These are phyloP conservation scores for Dipteronia sinensis DNA, from an alignment of 345 rosid genomes.

Conservation along the genomic window DNA sequence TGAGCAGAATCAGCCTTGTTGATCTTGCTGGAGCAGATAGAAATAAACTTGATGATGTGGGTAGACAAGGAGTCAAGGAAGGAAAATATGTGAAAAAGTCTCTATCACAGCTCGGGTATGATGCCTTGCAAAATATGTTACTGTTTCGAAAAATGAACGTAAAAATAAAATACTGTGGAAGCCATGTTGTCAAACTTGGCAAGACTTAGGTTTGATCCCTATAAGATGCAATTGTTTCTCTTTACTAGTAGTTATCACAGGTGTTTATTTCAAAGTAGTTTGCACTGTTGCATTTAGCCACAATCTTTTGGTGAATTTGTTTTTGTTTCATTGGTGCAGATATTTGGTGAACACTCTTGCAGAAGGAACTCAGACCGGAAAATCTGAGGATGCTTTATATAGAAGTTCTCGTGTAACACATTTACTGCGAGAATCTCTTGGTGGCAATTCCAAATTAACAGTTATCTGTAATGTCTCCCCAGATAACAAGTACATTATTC, in stretches of 20 bases:
- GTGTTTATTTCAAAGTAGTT: neutral
- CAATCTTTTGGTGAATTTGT: conserved; percentile 10
- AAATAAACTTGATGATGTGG: conserved; percentile 63
- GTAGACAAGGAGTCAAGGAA: conserved; percentile 64
- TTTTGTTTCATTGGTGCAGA: conserved; percentile 50
- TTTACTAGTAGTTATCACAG: neutral
- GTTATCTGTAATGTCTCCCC: conserved; percentile 78
- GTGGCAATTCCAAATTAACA: conserved; percentile 93
- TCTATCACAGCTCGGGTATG: conserved; percentile 87
- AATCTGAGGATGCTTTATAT: conserved; percentile 48
- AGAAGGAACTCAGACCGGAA: conserved; percentile 45
- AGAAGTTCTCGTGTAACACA: conserved; percentile 73
- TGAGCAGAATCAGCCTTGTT: conserved; percentile 85
- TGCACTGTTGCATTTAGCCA: neutral
- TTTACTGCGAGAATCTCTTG: conserved; percentile 83
- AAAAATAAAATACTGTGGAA: neutral
- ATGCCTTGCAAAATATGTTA: neutral
- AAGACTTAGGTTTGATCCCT: neutral
- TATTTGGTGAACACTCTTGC: conserved; percentile 64
- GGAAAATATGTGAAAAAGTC: conserved; percentile 81
- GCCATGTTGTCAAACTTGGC: neutral
- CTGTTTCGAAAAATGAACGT: neutral
- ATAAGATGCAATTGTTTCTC: neutral
- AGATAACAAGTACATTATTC: conserved; percentile 53
- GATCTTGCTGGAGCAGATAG: conserved; percentile 91